phyloP scores from a whole-genome alignment of 164 flowering plant species.

The Nymphaea thermarum region DNA sequence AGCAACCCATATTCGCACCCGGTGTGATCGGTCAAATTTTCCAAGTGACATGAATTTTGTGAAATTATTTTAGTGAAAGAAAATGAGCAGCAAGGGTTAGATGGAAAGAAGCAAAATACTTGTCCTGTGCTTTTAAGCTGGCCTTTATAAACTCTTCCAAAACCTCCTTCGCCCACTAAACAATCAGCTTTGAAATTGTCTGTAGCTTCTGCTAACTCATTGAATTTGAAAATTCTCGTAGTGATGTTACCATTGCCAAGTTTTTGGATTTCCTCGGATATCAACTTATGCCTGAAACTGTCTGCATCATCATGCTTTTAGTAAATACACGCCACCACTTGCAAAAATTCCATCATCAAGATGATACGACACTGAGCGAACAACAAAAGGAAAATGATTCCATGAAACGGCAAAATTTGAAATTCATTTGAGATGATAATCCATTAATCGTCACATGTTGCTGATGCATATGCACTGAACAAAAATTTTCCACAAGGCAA shows the following conservation, averaged over 20 bases:
- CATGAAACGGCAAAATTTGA: too few relatives aligned
- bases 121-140: slow-evolving; percentile 26
- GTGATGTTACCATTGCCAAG: slow-evolving; percentile 42
- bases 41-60: too few relatives aligned
- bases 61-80: not conserved
- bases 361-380: too few relatives aligned
- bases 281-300: slow-evolving; percentile 33
- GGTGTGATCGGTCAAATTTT: not conserved
- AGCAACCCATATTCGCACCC: not conserved
- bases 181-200: slow-evolving; percentile 38
- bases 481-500: too few relatives aligned
- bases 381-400: too few relatives aligned
- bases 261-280: slow-evolving; percentile 37
- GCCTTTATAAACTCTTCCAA: slow-evolving; percentile 80
- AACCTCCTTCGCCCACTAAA: slow-evolving; percentile 78
- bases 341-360: not conserved
- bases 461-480: too few relatives aligned
- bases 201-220: slow-evolving; percentile 48
- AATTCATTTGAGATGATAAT: too few relatives aligned
- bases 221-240: slow-evolving; percentile 38
- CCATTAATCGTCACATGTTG: too few relatives aligned
- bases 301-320: slow-evolving; percentile 24
- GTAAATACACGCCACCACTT: not conserved
- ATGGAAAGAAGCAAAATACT: slow-evolving; percentile 14
- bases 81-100: not conserved